Evolutionary conservation across 768 basidiomycete species (phyloP).

Genomic region (Lactarius hengduanensis): DNA sequence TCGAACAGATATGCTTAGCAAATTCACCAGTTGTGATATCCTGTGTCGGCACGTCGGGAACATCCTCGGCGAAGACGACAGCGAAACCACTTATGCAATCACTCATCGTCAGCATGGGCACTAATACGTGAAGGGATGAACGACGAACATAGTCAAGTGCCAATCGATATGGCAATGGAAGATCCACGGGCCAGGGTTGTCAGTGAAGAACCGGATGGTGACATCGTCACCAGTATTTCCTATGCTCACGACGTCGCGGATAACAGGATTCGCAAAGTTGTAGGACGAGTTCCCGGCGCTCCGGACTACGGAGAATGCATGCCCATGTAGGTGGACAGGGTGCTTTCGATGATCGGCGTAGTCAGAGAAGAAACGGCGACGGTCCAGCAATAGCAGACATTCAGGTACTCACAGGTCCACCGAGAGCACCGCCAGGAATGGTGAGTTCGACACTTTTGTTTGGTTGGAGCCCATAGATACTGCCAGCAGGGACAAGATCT

Average conservation of each 20-base stretch:
- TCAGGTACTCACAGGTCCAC: conserved; percentile 4
- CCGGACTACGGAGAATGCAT: conserved; percentile 23
- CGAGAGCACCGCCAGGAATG: not conserved
- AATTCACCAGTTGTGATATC: not conserved
- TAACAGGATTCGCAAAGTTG: conserved; percentile 40
- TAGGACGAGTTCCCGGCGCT: conserved; percentile 15
- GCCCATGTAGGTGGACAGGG: conserved; percentile 14
- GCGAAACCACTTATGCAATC: conserved; percentile 14
- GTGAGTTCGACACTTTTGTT: conserved; percentile 49
- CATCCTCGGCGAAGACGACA: conserved; percentile 22
- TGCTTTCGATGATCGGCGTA: not conserved
- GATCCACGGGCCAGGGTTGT: conserved; percentile 34
- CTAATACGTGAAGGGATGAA: not conserved
- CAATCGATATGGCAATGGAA: conserved; percentile 36
- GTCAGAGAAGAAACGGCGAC: not conserved
- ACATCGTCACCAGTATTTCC: conserved; percentile 21
- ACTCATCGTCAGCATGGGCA: not conserved
- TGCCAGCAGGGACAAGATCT: conserved; percentile 49
- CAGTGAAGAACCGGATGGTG: conserved; percentile 34
- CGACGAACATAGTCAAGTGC: conserved; percentile 28
- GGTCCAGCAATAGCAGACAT: not conserved
- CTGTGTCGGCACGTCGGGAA: not conserved
- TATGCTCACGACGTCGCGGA: conserved; percentile 43
- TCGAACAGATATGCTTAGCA: not conserved
- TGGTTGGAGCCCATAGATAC: conserved; percentile 45